phyloP scores from a whole-genome alignment of 2,329 filamentous ascomycete species.

The Xylaria sp. region DNA sequence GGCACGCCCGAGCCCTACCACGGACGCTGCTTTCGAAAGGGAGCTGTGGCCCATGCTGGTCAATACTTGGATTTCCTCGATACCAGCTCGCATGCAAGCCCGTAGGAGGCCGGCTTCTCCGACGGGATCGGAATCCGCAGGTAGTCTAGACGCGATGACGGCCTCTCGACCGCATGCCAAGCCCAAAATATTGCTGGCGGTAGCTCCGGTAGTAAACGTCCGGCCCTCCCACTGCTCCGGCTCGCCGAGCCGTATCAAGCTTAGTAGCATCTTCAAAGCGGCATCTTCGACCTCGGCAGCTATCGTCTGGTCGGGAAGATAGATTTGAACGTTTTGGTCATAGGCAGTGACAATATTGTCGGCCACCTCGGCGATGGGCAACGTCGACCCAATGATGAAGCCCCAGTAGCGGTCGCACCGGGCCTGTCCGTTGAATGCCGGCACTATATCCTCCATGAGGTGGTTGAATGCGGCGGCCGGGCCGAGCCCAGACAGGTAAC shows the following conservation, averaged over 20 bases:
- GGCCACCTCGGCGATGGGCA: constrained; percentile 73
- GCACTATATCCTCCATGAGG: constrained; percentile 43
- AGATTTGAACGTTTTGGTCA: constrained; percentile 81
- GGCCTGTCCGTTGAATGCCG: constrained; percentile 61
- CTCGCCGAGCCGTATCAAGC: constrained; percentile 60
- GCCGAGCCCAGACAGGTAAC: constrained; percentile 33
- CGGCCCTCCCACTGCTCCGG: constrained; percentile 53
- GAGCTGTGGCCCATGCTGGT: constrained; percentile 82
- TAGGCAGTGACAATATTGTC: constrained; percentile 76
- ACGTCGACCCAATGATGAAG: constrained; percentile 78
- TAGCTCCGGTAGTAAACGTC: constrained; percentile 57
- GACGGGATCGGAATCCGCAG: constrained; percentile 40
- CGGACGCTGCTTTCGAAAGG: constrained; percentile 72
- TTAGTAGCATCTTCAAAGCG: constrained; percentile 63
- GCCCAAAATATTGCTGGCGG: constrained; percentile 77
- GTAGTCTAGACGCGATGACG: constrained; percentile 42
- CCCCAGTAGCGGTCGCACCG: constrained; percentile 71
- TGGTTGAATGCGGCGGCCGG: constrained; percentile 37
- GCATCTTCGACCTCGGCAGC: constrained; percentile 71
- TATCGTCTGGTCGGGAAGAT: constrained; percentile 70
- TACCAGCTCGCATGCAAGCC: constrained; percentile 58
- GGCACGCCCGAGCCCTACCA: constrained; percentile 70
- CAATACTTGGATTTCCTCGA: constrained; percentile 68
- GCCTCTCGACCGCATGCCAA: constrained; percentile 61
- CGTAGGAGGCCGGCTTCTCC: constrained; percentile 65